Base-by-base conservation (phyloP, 371 early-diverging fungal genomes). In the Rhizomucor pusillus region DNA sequence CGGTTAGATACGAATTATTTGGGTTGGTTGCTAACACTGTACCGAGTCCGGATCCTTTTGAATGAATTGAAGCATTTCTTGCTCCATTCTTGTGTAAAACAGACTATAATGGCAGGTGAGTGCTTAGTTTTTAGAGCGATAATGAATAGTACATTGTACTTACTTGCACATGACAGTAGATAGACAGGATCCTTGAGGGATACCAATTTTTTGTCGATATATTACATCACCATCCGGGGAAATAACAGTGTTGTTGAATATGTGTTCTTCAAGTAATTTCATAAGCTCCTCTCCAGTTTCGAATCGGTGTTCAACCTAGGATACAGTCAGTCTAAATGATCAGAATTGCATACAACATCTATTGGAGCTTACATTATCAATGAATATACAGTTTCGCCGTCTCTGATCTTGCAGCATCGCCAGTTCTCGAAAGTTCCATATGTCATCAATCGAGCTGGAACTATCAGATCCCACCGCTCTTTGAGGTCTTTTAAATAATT, bases 111-210 rank as follows among this genome's bases (percentile, higher is more conserved):
- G 36, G n/a, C 36, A n/a, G n/a, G n/a, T n/a, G n/a, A n/a, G n/a
- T n/a, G n/a, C n/a, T n/a, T n/a, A n/a, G n/a, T n/a, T n/a, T n/a
- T n/a, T n/a, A n/a, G n/a, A n/a, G n/a, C n/a, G n/a, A n/a, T n/a
- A n/a, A n/a, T n/a, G n/a, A n/a, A n/a, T n/a, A n/a, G n/a, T n/a
- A n/a, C n/a, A n/a, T n/a, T n/a, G 18, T 22, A 50, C 19, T 35
- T 51, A 87, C 87, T 84, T 91, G 87, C 94, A 95, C 29, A 95
- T 77, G 4, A 91, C 48, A 13, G 89, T 76, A 0, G 95, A 95
- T 16, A 95, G 57, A 23, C 85, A 69, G 5, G 94, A 95, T 0
- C 95, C 96, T 62, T 95, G 96, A 0, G 96, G 91, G 36, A 95
- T 91, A 3, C 96, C 96, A 1, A 69, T 65, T 0, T 60, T 66